Conservation (phyloP, 441 rosid genomes). For the Pelargonium citronellum region DNA sequence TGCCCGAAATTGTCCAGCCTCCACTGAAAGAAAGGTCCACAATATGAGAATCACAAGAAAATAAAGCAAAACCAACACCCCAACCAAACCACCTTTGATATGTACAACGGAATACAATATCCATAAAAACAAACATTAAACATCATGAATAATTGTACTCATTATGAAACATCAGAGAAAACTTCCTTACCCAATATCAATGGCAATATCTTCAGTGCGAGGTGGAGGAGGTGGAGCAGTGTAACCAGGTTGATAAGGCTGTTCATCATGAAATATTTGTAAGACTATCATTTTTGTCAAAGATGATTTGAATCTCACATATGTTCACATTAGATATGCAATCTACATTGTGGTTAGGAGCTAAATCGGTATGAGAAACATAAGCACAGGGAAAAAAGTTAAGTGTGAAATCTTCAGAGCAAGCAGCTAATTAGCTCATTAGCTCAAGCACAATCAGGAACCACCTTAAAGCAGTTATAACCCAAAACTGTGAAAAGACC, state of each 20-base stretch:
- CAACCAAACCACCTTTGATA: too few relatives aligned
- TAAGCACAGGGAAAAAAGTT: background rate
- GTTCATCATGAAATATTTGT: constrained; percentile 16
- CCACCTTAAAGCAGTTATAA: background rate
- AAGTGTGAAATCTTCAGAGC: background rate
- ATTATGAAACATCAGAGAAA: background rate
- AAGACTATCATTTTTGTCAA: constrained; percentile 7
- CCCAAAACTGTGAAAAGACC: background rate
- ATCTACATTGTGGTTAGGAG: background rate
- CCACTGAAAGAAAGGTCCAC: constrained; percentile 44
- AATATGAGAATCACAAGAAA: constrained; percentile 8
- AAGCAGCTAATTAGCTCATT: background rate
- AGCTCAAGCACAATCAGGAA: background rate
- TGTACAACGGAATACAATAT: background rate
- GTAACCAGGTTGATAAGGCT: constrained; percentile 73
- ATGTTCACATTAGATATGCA: background rate
- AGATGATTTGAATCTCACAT: background rate
- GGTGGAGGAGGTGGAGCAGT: constrained; percentile 64
- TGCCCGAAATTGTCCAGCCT: constrained; percentile 91
- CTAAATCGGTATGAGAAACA: background rate
- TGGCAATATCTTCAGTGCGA: constrained; percentile 55
- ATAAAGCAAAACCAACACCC: background rate
- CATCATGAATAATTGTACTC: background rate
- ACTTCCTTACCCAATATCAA: constrained; percentile 66
- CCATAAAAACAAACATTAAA: constrained; percentile 7